phyloP scores from a whole-genome alignment of 371 early-diverging fungal species.

The Cokeromyces recurvatus region DNA sequence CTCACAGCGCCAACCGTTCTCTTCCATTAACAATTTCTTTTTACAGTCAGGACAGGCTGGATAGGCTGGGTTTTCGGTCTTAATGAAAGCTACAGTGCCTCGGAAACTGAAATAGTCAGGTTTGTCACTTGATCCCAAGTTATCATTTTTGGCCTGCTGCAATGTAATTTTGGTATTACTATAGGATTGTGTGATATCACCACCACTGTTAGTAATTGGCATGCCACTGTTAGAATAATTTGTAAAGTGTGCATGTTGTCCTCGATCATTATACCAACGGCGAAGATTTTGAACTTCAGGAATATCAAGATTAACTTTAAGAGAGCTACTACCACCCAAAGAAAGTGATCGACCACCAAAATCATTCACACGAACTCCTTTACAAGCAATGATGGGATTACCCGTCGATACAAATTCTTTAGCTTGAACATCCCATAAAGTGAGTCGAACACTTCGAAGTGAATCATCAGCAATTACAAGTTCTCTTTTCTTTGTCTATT shows the following conservation, averaged over 20 bases:
- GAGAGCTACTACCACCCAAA: slow-evolving; percentile 40
- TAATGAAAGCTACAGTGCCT: slow-evolving; percentile 64
- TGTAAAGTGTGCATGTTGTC: slow-evolving; percentile 22
- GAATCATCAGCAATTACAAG: slow-evolving; percentile 79
- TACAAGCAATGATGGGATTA: slow-evolving; percentile 74
- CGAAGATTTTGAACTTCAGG: slow-evolving; percentile 75
- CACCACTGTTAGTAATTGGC: slow-evolving; percentile 23
- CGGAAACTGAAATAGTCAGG: slow-evolving; percentile 67
- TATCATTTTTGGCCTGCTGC: slow-evolving; percentile 61
- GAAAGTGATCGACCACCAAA: slow-evolving; percentile 82
- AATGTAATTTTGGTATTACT: slow-evolving; percentile 49
- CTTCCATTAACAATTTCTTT: slow-evolving; percentile 80
- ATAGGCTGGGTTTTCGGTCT: slow-evolving; percentile 65
- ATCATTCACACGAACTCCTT: slow-evolving; percentile 82
- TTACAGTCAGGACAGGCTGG: slow-evolving; percentile 91
- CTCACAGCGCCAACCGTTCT: slow-evolving; percentile 86
- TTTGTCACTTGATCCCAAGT: slow-evolving; percentile 55
- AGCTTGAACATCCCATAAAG: slow-evolving; percentile 90
- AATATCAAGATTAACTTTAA: slow-evolving; percentile 79
- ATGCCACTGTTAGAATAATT: slow-evolving; percentile 23
- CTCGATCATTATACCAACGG: slow-evolving; percentile 77
- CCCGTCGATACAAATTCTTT: slow-evolving; percentile 53
- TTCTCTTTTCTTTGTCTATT: slow-evolving; percentile 79
- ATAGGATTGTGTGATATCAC: neutral
- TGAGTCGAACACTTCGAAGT: slow-evolving; percentile 66